Conservation (phyloP, 2,329 filamentous ascomycete genomes). For the Neurospora sp. region DNA sequence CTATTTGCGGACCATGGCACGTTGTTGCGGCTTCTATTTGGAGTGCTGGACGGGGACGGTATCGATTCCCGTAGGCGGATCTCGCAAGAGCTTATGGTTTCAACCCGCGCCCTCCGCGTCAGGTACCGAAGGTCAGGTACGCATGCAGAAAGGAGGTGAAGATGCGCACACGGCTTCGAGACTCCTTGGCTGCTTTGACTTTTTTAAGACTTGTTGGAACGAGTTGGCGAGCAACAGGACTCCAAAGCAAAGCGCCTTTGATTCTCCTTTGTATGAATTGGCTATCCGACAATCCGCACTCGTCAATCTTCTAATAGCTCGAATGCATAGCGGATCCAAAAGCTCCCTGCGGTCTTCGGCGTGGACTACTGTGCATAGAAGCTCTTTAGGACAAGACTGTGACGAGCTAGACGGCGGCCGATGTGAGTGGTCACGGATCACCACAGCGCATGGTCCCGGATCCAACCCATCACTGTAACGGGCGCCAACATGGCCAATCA, state of each 20-base stretch:
- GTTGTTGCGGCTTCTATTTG: not conserved
- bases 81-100: not conserved
- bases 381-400: not conserved
- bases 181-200: not conserved
- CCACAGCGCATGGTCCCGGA: constrained; percentile 5
- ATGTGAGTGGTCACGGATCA: constrained; percentile 13
- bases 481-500: constrained; percentile 25
- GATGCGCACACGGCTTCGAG: not conserved
- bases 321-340: not conserved
- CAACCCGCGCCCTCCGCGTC: not conserved
- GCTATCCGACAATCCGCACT: not conserved
- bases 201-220: not conserved
- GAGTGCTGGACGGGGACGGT: not conserved
- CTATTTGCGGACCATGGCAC: not conserved
- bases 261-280: not conserved
- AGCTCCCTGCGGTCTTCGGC: not conserved
- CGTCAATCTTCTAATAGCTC: not conserved
- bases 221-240: not conserved
- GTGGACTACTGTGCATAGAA: not conserved
- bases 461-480: constrained; percentile 21
- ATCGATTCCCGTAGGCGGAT: not conserved
- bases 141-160: not conserved
- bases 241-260: not conserved
- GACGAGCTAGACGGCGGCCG: constrained; percentile 1
- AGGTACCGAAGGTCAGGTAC: not conserved